Conservation (phyloP, 495 filamentous ascomycete species). For the Trichoderma reesei region DNA sequence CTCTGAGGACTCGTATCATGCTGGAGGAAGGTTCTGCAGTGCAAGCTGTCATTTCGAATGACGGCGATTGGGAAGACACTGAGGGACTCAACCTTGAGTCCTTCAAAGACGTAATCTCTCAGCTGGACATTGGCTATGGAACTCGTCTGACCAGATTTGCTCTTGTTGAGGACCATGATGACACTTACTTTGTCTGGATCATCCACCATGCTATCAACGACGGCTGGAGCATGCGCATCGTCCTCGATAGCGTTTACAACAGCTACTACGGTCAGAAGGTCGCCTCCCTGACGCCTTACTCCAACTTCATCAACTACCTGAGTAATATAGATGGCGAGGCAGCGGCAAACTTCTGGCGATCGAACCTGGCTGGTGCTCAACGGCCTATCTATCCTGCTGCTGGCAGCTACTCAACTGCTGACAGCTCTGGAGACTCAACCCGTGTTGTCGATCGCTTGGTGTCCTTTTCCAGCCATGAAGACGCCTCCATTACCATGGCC, state of each 20-base stretch:
- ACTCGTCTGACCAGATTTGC: conserved; percentile 1
- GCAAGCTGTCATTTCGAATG: neutral
- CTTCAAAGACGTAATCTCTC: neutral
- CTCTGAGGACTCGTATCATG: conserved; percentile 10
- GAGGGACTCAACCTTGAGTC: neutral
- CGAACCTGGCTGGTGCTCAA: conserved; percentile 21
- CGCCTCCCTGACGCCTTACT: neutral
- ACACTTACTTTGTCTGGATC: conserved; percentile 9
- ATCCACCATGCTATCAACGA: conserved; percentile 12
- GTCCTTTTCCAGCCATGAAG: conserved; percentile 14
- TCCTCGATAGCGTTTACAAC: conserved; percentile 1
- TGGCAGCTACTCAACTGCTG: conserved; percentile 10
- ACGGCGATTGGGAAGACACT: neutral
- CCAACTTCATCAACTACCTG: conserved; percentile 5
- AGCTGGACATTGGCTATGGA: conserved; percentile 7
- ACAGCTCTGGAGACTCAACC: no score
- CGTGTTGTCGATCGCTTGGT: conserved; percentile 14
- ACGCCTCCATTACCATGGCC: conserved; percentile 32
- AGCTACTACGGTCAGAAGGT: neutral
- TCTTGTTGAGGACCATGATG: conserved; percentile 5
- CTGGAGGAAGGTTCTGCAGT: neutral
- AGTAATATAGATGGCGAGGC: neutral
- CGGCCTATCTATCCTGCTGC: conserved; percentile 18
- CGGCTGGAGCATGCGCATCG: conserved; percentile 7
- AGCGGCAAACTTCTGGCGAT: conserved; percentile 10